phyloP scores from a whole-genome alignment of 2,329 filamentous ascomycete species.

The Talaromyces sp. region DNA sequence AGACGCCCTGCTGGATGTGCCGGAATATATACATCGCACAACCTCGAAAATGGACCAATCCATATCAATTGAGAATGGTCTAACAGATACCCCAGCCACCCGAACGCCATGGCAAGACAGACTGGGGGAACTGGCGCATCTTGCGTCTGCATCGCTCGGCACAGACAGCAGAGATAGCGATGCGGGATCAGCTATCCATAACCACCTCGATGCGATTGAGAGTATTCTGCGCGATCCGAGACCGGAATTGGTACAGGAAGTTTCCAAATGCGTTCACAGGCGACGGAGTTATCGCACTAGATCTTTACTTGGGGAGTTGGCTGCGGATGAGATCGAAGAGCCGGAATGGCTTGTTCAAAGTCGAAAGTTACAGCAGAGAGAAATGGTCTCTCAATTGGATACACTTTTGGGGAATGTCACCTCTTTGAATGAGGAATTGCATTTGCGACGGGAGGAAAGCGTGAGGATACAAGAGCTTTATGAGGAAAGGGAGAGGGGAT shows the following conservation, averaged over 20 bases:
- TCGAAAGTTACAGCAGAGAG: background rate
- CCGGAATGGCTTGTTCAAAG: background rate
- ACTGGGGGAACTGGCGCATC: conserved; percentile 36
- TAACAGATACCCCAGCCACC: conserved; percentile 1
- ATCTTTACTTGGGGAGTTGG: background rate
- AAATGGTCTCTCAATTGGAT: conserved; percentile 21
- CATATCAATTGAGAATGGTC: too few species aligned
- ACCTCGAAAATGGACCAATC: too few species aligned
- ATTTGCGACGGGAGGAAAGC: conserved; percentile 32
- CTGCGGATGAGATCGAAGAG: background rate
- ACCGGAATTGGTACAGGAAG: conserved; percentile 9
- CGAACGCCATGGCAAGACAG: conserved; percentile 21
- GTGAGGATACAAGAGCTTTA: conserved; percentile 66
- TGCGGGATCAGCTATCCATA: conserved; percentile 29
- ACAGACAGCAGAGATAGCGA: conserved; percentile 2
- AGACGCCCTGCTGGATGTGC: background rate
- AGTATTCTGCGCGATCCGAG: conserved; percentile 28
- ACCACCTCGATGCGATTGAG: conserved; percentile 44
- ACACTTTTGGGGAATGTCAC: conserved; percentile 30
- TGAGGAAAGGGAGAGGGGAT: conserved; percentile 59
- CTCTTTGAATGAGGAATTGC: conserved; percentile 28
- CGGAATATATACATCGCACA: conserved; percentile 8
- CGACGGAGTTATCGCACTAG: background rate
- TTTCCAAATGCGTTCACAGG: background rate
- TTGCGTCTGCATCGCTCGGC: conserved; percentile 24